These are phyloP conservation scores for Termitomyces sp. DNA, from an alignment of 768 basidiomycete genomes.

Conservation along the genomic window DNA sequence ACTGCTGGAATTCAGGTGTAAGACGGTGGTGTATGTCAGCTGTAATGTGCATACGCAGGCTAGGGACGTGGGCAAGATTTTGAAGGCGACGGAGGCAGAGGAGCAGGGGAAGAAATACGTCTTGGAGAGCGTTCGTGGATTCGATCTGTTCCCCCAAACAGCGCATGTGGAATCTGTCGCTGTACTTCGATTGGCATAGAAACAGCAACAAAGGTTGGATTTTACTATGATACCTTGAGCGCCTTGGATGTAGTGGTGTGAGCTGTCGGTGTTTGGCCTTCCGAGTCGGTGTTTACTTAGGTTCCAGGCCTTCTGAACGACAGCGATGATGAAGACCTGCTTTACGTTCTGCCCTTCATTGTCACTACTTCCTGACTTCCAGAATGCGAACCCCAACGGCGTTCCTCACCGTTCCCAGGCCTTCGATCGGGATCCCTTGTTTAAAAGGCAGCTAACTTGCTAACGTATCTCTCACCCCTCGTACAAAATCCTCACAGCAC, in stretches of 20 bases:
- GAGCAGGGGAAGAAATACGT: constrained; percentile 52
- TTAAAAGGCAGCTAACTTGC: background rate
- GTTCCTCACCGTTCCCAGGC: background rate
- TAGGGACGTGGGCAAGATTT: constrained; percentile 77
- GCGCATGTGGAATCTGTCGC: constrained; percentile 89
- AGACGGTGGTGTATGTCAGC: constrained; percentile 83
- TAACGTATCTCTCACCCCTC: background rate
- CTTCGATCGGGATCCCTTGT: background rate
- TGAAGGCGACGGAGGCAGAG: constrained; percentile 38
- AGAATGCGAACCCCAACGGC: background rate
- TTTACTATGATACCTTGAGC: background rate
- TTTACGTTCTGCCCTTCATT: background rate
- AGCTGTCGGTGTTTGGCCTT: background rate
- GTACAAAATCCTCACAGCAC: background rate
- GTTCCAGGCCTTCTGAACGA: background rate
- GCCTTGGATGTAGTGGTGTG: background rate
- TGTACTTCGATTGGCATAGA: constrained; percentile 47
- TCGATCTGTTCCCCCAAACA: constrained; percentile 96
- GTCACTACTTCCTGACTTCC: background rate
- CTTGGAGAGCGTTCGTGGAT: constrained; percentile 81
- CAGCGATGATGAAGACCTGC: background rate
- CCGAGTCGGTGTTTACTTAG: background rate
- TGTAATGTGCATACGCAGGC: constrained; percentile 96
- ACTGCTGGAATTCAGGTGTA: constrained; percentile 63
- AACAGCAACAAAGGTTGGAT: background rate